phyloP scores from a whole-genome alignment of 2,329 filamentous ascomycete species.

The Cladophialophora immunda region DNA sequence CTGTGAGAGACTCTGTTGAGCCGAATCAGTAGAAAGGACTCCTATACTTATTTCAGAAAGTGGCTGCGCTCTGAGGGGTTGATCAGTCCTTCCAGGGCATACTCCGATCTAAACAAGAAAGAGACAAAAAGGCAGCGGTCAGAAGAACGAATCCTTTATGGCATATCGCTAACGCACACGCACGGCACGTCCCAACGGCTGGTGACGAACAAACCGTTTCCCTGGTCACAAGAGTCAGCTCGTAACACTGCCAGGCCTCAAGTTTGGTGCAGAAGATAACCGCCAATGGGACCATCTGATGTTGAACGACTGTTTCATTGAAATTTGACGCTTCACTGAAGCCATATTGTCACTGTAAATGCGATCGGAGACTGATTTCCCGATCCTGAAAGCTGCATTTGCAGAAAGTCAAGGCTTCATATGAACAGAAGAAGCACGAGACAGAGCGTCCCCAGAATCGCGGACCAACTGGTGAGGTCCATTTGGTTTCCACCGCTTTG shows the following conservation, averaged over 20 bases:
- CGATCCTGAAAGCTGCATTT: neutral
- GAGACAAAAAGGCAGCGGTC: neutral
- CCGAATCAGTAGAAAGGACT: neutral
- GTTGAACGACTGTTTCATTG: neutral
- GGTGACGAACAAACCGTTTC: constrained; percentile 2
- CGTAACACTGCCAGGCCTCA: neutral
- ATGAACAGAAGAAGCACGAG: constrained; percentile 31
- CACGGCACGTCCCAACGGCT: neutral
- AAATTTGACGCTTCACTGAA: neutral
- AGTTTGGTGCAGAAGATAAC: neutral
- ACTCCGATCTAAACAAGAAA: neutral
- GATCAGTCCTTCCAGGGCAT: neutral
- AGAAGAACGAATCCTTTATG: neutral
- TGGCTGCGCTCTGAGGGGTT: neutral
- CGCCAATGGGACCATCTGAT: neutral
- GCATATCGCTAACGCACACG: neutral
- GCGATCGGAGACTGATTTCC: neutral
- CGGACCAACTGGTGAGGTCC: constrained; percentile 24
- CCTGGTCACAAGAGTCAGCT: neutral
- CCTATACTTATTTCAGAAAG: neutral
- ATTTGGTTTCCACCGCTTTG: constrained; percentile 19
- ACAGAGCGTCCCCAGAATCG: constrained; percentile 25
- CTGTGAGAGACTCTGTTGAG: neutral
- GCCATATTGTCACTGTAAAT: neutral
- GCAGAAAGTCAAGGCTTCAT: constrained; percentile 10